Conservation (phyloP, 805 yeast species). For the Lipomyces anomalus region DNA sequence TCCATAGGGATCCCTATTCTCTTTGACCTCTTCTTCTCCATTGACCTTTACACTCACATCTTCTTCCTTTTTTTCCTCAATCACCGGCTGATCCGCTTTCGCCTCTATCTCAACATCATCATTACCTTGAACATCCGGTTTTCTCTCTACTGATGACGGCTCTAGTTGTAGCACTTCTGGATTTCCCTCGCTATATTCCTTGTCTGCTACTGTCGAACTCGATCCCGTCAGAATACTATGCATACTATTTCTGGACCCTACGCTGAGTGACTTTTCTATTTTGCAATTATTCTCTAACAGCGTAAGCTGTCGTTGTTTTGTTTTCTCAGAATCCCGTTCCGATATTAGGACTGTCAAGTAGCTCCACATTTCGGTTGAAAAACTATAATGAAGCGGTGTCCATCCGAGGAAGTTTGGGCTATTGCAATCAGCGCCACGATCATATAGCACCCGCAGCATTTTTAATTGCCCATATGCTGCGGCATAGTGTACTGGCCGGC, state of each 20-base stretch:
- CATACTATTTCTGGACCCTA: background rate
- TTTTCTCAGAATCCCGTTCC: constrained; percentile 11
- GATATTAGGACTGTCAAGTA: constrained; percentile 8
- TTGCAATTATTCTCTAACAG: constrained; percentile 5
- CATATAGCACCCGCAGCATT: constrained; percentile 50
- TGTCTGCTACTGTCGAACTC: too few species aligned
- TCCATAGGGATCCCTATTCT: too few species aligned
- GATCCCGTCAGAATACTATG: too few species aligned
- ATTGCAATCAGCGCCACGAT: constrained; percentile 45
- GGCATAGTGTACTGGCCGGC: constrained; percentile 81
- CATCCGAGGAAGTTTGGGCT: constrained; percentile 55
- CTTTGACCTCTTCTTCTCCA: too few species aligned
- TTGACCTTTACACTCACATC: too few species aligned
- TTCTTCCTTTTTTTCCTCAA: too few species aligned
- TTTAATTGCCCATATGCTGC: constrained; percentile 60
- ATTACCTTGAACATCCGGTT: too few species aligned
- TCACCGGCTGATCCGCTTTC: too few species aligned
- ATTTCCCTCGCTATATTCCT: too few species aligned
- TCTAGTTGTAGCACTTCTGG: too few species aligned
- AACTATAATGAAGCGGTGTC: constrained; percentile 57
- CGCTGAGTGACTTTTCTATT: constrained; percentile 1
- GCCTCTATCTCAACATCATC: too few species aligned
- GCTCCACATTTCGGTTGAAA: constrained; percentile 31
- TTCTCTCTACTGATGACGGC: too few species aligned
- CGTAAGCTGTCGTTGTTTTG: constrained; percentile 1